Percentiles rank a stretch among this genome's conserved stretches.
Evolutionary conservation across 768 basidiomycete species (phyloP).

Genomic region (Pilatotrama ljubarskyi): DNA sequence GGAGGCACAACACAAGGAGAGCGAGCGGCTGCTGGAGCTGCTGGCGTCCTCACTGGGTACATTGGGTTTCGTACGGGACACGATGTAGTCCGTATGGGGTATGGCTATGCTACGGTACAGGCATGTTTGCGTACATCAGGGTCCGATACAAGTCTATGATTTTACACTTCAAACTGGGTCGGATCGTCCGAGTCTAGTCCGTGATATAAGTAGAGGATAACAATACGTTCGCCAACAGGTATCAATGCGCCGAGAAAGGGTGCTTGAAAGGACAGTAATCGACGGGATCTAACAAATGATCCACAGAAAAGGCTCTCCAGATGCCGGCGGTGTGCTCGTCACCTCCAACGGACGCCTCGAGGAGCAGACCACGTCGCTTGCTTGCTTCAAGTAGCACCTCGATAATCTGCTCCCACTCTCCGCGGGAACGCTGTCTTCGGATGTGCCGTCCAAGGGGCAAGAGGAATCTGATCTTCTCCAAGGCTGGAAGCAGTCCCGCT

Average conservation of each 20-base stretch:
- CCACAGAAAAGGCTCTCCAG: conserved; percentile 1
- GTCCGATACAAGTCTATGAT: neutral
- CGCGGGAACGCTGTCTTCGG: neutral
- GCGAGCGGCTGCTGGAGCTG: conserved; percentile 72
- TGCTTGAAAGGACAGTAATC: neutral
- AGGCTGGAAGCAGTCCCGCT: neutral
- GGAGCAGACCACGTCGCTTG: neutral
- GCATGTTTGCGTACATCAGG: neutral
- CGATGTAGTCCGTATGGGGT: conserved; percentile 37
- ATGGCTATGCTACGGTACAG: neutral
- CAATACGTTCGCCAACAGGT: neutral
- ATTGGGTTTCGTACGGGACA: conserved; percentile 73
- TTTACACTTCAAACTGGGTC: neutral
- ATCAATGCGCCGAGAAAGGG: neutral
- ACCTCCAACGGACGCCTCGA: conserved; percentile 12
- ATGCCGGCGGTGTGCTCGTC: conserved; percentile 11
- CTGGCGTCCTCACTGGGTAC: conserved; percentile 75
- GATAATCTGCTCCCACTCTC: conserved; percentile 2
- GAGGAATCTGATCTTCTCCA: conserved; percentile 12
- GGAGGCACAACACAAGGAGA: conserved; percentile 73
- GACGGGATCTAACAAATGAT: neutral
- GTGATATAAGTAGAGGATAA: neutral
- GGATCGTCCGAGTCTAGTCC: neutral
- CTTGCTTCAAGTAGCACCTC: neutral
- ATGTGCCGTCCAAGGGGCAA: conserved; percentile 5